These are phyloP conservation scores for Globisporangium alternatum DNA, from an alignment of 352 stramenopile genomes.

Conservation along the genomic window DNA sequence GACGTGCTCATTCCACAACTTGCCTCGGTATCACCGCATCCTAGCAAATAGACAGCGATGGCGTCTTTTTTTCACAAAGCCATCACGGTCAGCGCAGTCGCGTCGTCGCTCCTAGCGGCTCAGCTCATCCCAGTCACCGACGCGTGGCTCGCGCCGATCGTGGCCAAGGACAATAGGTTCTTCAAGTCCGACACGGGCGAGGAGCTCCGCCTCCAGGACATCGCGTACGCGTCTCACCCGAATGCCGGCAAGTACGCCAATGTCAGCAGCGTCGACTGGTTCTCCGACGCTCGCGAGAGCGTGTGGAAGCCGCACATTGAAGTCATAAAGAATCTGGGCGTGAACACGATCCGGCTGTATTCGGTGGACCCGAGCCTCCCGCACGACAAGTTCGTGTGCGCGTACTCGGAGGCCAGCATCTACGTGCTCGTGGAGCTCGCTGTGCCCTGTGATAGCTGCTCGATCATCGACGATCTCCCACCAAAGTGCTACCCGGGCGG, in stretches of 20 bases:
- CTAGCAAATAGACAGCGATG: not conserved
- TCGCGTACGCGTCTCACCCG: conserved; percentile 61
- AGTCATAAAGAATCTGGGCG: conserved; percentile 48
- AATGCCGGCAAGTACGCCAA: conserved; percentile 51
- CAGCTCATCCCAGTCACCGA: not conserved
- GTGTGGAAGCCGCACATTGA: conserved; percentile 56
- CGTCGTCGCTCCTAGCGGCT: not conserved
- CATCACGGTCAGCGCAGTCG: not conserved
- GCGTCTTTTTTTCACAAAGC: conserved; percentile 7
- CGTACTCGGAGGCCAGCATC: conserved; percentile 55
- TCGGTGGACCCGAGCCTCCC: conserved; percentile 51
- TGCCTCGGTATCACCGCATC: too few species aligned
- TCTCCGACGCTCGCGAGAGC: conserved; percentile 47
- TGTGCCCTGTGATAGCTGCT: conserved; percentile 29
- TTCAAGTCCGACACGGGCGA: conserved; percentile 52
- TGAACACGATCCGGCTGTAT: conserved; percentile 70
- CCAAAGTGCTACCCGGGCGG: conserved; percentile 48
- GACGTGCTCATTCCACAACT: too few species aligned
- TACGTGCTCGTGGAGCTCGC: conserved; percentile 69
- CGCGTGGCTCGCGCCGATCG: conserved; percentile 22
- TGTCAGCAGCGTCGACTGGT: conserved; percentile 62
- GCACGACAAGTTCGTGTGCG: conserved; percentile 82
- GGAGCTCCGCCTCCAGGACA: conserved; percentile 62
- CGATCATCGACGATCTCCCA: conserved; percentile 36
- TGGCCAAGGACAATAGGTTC: conserved; percentile 61